Percentiles rank a stretch among this genome's conserved stretches.
Evolutionary conservation across 306 rosid genomes (phyloP).

Genomic region (Quercus berberidifolia): DNA sequence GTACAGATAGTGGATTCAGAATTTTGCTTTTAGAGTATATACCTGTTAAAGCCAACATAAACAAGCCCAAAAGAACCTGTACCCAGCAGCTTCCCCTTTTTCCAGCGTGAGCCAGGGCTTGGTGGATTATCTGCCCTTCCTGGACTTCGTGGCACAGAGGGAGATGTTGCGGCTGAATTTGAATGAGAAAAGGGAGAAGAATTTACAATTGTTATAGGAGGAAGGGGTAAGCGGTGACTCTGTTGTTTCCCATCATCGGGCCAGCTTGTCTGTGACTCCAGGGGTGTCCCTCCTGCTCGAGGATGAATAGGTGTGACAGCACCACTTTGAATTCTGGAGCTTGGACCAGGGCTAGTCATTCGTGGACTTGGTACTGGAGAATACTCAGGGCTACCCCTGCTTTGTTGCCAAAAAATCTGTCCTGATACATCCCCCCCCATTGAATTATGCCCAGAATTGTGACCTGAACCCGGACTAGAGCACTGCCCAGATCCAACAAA

Average conservation of each 20-base stretch:
- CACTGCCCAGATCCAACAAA: conserved; percentile 85
- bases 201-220: conserved; percentile 67
- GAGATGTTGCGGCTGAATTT: conserved; percentile 94
- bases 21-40: conserved; percentile 15
- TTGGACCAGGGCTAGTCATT: conserved; percentile 79
- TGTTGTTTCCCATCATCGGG: conserved; percentile 83
- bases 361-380: conserved; percentile 63
- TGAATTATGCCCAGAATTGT: conserved; percentile 96
- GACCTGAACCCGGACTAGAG: conserved; percentile 99
- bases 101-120: conserved; percentile 93
- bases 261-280: conserved; percentile 70
- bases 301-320: conserved; percentile 98
- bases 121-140: conserved; percentile 91
- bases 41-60: conserved; percentile 93
- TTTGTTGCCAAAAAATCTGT: conserved; percentile 60
- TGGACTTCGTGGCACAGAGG: conserved; percentile 97
- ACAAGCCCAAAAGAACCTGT: conserved; percentile 98
- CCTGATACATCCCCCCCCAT: conserved; percentile 98
- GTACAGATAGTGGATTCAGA: not conserved
- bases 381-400: conserved; percentile 69
- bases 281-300: conserved; percentile 67
- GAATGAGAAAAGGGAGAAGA: conserved; percentile 78
- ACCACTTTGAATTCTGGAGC: conserved; percentile 99
- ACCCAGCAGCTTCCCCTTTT: conserved; percentile 92
- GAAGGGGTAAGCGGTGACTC: conserved; percentile 96